Conservation (phyloP, 345 rosid species). For the Microthlaspi erraticum region DNA sequence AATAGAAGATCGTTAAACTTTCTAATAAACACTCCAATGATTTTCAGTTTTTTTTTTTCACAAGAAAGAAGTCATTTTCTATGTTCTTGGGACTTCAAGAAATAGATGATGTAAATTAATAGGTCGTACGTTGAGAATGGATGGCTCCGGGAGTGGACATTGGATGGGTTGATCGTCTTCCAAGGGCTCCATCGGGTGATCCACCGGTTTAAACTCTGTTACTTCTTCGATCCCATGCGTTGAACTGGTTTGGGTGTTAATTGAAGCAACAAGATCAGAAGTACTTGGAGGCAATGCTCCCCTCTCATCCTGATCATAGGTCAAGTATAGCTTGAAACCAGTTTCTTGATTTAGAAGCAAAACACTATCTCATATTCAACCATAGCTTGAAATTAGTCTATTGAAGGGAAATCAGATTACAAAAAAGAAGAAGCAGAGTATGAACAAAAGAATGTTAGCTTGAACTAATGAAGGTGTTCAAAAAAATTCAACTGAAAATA, state of each 20-base stretch:
- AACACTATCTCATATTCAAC: constrained; percentile 5
- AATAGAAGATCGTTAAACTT: constrained; percentile 1
- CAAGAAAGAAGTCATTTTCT: background rate
- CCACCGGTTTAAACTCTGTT: constrained; percentile 88
- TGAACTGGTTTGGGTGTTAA: constrained; percentile 41
- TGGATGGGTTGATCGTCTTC: constrained; percentile 79
- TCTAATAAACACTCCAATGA: background rate
- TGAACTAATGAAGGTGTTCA: background rate
- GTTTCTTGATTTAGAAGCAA: background rate
- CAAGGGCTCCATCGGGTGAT: constrained; percentile 83
- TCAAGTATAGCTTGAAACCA: constrained; percentile 8
- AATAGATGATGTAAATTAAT: background rate
- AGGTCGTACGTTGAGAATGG: constrained; percentile 79
- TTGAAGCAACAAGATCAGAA: constrained; percentile 42
- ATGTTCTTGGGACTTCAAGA: constrained; percentile 19
- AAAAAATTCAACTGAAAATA: background rate
- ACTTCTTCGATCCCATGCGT: constrained; percentile 84
- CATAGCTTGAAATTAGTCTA: background rate
- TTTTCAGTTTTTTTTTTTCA: constrained; percentile 1
- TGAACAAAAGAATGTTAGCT: constrained; percentile 10
- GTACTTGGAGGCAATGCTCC: constrained; percentile 62
- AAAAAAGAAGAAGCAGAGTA: background rate
- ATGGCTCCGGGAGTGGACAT: constrained; percentile 87
- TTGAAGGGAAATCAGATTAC: background rate
- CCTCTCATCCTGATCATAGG: constrained; percentile 59